Evolutionary conservation across 2,329 filamentous ascomycete genomes (phyloP), one percentile per base, ranked within the genome.

Genomic region (Fusarium cyanostomum): DNA sequence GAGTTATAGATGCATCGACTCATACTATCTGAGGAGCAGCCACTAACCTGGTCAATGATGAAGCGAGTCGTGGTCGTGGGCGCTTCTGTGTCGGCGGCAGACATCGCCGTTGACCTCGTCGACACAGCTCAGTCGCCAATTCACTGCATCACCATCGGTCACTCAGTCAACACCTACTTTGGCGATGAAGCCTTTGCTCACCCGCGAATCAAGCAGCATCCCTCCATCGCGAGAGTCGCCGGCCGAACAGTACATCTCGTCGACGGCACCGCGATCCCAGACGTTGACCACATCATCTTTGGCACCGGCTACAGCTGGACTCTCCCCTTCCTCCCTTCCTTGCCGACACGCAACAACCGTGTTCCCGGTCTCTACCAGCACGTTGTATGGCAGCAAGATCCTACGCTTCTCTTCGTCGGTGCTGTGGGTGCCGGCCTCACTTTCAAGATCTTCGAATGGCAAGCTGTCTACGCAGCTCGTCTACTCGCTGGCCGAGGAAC

Each of bases 401-500:
- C 85, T 0, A 83, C 80, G 0, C 74, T 88, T 9, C 73, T 83
- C 3, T 89, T 88, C 66, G 77, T 88, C 3, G 86, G 86, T 24
- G 86, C 86, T 5, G 84, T 82, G 0, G 76, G 77, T 1, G 82
- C 83, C 0, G 84, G 84, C 0, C 73, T 91, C 26, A 90, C 88
- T 0, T 90, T 91, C 75, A 89, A 87, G 70, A 81, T 89, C 27
- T 89, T 89, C 52, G 88, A 90, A 74, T 89, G 86, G 85, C 87
- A 90, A 68, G 86, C 86, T 7, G 86, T 89, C 0, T 79, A 85
- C 2, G 85, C 83, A 0, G 87, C 87, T 2, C 78, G 87, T 0
- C 73, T 88, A 3, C 77, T 89, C 0, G 82, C 87, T 0, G 85
- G 85, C 0, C 78, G 84, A 2, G 81, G 80, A 0, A 74, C 64